These are phyloP conservation scores for Picochlorum sp. DNA, from an alignment of 139 green algal genomes.

Conservation along the genomic window DNA sequence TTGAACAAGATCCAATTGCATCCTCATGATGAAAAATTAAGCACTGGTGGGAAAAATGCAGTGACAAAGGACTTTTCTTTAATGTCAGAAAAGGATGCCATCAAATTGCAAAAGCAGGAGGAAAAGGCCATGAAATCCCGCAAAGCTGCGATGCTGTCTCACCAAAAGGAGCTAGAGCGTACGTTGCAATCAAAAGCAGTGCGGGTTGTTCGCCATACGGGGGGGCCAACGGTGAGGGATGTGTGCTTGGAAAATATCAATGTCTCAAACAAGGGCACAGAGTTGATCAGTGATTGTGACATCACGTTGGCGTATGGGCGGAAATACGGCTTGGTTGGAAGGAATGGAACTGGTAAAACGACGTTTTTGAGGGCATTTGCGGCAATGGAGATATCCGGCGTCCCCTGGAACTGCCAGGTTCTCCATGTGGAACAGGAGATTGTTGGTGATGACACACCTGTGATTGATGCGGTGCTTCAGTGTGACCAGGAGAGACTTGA, in stretches of 20 bases:
- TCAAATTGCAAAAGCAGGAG: slow-evolving; percentile 53
- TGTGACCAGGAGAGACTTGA: slow-evolving; percentile 66
- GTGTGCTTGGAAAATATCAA: slow-evolving; percentile 71
- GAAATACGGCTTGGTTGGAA: slow-evolving; percentile 65
- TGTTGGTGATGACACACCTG: slow-evolving; percentile 54
- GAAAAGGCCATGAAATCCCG: slow-evolving; percentile 41
- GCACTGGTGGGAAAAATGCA: slow-evolving; percentile 6
- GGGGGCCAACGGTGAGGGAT: slow-evolving; percentile 47
- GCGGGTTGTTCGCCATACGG: slow-evolving; percentile 38
- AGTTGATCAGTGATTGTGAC: slow-evolving; percentile 53
- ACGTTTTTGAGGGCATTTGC: slow-evolving; percentile 77
- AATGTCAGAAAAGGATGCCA: slow-evolving; percentile 48
- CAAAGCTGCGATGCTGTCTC: slow-evolving; percentile 38
- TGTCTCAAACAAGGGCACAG: slow-evolving; percentile 64
- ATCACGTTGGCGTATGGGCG: slow-evolving; percentile 64
- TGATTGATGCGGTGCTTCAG: slow-evolving; percentile 36
- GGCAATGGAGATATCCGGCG: slow-evolving; percentile 56
- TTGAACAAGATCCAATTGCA: slow-evolving; percentile 25
- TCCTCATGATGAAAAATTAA: slow-evolving; percentile 29
- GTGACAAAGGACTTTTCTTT: slow-evolving; percentile 22
- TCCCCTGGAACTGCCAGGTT: slow-evolving; percentile 65
- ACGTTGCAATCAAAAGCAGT: slow-evolving; percentile 26
- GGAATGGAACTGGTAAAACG: slow-evolving; percentile 85
- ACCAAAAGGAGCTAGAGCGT: slow-evolving; percentile 11
- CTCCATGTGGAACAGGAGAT: slow-evolving; percentile 84